Evolutionary conservation across 768 basidiomycete genomes (phyloP), one percentile per base, ranked within the genome.

Genomic region (Leccinum incarnatum): DNA sequence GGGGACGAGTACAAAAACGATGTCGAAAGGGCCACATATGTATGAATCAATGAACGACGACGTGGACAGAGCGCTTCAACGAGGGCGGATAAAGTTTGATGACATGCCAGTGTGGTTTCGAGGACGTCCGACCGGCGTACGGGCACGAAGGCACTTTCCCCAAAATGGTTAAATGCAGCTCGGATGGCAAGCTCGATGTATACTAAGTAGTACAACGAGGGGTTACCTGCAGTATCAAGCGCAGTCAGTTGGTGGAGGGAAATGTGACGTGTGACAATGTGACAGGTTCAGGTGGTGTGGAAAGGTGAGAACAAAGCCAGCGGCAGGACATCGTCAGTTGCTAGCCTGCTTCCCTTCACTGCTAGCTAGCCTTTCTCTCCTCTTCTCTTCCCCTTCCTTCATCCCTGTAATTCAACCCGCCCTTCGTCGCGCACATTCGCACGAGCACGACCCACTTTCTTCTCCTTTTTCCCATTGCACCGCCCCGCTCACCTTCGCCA

Each of bases 251-350:
- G 36, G 15, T 7, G 36, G 15, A 15, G 29, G 19, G 2, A 23
- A 11, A 45, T 15, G 65, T 65, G 60, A 65, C 53, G 2, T 29
- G 66, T 72, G 59, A 66, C 62, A 15, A 0, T 21, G 70, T 70
- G 57, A 72, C 65, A 37, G 36, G 36, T 37, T 21, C 23, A 47
- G 36, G 25, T 37, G 58, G 60, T 29, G 27, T 29, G 27, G 27
- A 29, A 29, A 29, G 27, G 27, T 70, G 66, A 66, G 64, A 70
- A 72, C 64, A 66, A 68, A 64, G 63, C 30, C 64, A 53, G 57
- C 56, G 53, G 56, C 53, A 42, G 54, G 48, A 51, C 59, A 52
- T 49, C 62, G 49, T 54, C 60, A 47, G 40, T 47, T 58, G 51
- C 57, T 54, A 42, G 49, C 56, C 56, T 46, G 59, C 45, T 61